phyloP scores from a whole-genome alignment of 2,329 filamentous ascomycete genomes.

The Botrytis porri region DNA sequence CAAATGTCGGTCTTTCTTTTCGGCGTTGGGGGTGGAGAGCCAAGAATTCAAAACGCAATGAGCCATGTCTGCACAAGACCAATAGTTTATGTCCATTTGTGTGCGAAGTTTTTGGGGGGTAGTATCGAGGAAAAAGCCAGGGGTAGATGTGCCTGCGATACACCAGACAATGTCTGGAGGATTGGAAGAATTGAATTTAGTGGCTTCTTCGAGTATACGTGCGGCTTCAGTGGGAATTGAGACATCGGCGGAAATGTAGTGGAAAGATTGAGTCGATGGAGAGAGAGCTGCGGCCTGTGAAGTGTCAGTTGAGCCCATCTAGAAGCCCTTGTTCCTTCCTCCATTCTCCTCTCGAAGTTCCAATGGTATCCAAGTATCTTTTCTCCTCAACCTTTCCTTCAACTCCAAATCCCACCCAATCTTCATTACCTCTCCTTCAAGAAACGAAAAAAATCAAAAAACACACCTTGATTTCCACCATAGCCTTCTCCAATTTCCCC shows the following conservation, averaged over 20 bases:
- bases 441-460: slow-evolving; percentile 20
- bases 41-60: slow-evolving; percentile 75
- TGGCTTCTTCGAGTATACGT: slow-evolving; percentile 68
- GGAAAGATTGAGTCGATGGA: slow-evolving; percentile 70
- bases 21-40: slow-evolving; percentile 52
- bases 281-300: slow-evolving; percentile 63
- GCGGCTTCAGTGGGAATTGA: slow-evolving; percentile 66
- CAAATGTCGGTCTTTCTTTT: slow-evolving; percentile 64
- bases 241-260: slow-evolving; percentile 80
- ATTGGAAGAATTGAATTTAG: slow-evolving; percentile 70
- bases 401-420: not conserved
- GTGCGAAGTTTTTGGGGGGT: slow-evolving; percentile 62
- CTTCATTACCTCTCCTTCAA: too few species aligned
- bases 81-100: slow-evolving; percentile 94
- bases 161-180: slow-evolving; percentile 89
- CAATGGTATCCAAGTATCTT: not conserved
- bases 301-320: slow-evolving; percentile 16
- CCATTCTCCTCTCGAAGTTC: not conserved
- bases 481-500: slow-evolving; percentile 67
- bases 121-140: slow-evolving; percentile 74
- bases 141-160: slow-evolving; percentile 71
- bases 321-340: not conserved
- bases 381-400: not conserved
- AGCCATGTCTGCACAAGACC: slow-evolving; percentile 79
- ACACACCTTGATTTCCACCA: slow-evolving; percentile 61